Conservation (phyloP, 1,139 yeast species). For the Sugiyamaella paludigena region DNA sequence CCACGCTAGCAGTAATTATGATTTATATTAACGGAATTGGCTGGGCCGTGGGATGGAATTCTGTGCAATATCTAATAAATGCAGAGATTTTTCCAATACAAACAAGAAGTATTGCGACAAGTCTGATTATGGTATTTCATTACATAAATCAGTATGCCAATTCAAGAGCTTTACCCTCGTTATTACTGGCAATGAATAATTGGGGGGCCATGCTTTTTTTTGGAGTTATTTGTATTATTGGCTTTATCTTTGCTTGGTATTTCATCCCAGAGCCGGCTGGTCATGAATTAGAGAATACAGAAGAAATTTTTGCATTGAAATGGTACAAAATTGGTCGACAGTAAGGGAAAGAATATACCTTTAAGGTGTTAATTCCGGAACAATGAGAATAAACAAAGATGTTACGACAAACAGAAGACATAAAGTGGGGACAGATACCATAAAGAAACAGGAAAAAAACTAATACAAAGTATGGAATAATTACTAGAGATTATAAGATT, state of each 20-base stretch:
- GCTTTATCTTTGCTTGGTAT: conserved; percentile 52
- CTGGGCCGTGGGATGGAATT: conserved; percentile 64
- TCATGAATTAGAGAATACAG: conserved; percentile 55
- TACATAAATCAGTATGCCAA: conserved; percentile 60
- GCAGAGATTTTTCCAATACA: conserved; percentile 59
- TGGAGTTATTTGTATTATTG: conserved; percentile 44
- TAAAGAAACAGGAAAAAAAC: not conserved
- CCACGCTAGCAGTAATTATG: conserved; percentile 47
- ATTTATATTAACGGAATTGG: conserved; percentile 55
- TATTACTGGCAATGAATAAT: conserved; percentile 49
- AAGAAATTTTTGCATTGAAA: conserved; percentile 55
- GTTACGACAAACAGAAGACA: not conserved
- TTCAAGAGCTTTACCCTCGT: conserved; percentile 55
- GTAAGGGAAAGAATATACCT: not conserved
- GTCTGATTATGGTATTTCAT: conserved; percentile 56
- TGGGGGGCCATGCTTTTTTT: conserved; percentile 58
- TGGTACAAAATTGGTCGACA: conserved; percentile 43
- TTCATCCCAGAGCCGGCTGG: conserved; percentile 55
- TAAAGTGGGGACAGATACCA: not conserved
- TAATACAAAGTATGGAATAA: not conserved
- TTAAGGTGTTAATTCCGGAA: not conserved
- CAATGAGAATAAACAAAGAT: not conserved
- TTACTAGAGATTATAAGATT: too few relatives aligned
- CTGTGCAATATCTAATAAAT: conserved; percentile 56
- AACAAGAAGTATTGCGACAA: conserved; percentile 54